Evolutionary conservation across 768 basidiomycete species (phyloP), one percentile per base, ranked within the genome.

Genomic region (Xerocomellus amylosporus): DNA sequence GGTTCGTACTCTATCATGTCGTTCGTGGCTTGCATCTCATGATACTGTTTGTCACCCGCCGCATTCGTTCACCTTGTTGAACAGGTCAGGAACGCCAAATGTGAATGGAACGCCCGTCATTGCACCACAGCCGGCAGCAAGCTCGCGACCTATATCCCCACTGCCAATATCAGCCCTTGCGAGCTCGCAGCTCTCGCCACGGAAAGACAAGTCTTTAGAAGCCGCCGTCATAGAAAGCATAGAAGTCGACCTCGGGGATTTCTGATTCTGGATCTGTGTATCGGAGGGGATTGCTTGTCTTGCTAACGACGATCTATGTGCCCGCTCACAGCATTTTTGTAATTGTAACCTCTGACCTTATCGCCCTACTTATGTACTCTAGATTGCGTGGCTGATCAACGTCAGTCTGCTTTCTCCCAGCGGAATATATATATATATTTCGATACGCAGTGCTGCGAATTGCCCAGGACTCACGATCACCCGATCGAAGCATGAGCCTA

Each of bases 221-320:
- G 74, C 79, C 6, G 74, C 78, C 19, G 68, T 89, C 37, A 79
- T 87, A 58, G 83, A 86, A 45, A 78, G 78, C 28, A 78, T 90
- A 59, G 88, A 90, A 58, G 78, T 90, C 55, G 88, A 90, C 68
- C 74, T 90, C 42, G 88, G 88, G 47, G 88, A 90, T 70, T 90
- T 90, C 69, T 90, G 70, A 64, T 40, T 46, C 43, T 10, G 44
- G 15, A 54, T 43, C 50, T 53, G 24, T 37, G 24, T 47, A 19
- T 14, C 17, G 6, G 33, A 34, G 40, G 24, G 34, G 34, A 41
- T n/a, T 26, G n/a, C 46, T 47, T 45, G 17, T 36, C n/a, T 42
- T 54, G 31, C 43, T 58, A 39, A 46, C 5, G 8, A 36, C 19
- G 14, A 46, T 5, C 3, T 39, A 22, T 42, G 26, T 37, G 10